Evolutionary conservation across 768 basidiomycete species (phyloP), one percentile per base, ranked within the genome.

Genomic region (Termitomyces sp.): DNA sequence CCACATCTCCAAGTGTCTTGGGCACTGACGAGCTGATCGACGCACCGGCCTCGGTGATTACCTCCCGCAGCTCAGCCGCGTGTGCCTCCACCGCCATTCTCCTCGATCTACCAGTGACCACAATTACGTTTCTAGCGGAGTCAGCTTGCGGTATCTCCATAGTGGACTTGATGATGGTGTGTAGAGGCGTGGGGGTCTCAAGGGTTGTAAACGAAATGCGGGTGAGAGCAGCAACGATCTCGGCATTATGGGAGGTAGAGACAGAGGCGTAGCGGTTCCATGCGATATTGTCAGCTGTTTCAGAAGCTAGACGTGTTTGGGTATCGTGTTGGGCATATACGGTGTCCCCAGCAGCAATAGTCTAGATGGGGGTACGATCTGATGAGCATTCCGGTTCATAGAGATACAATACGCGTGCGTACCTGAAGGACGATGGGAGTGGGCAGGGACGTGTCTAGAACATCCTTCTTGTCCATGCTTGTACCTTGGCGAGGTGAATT

Each of bases 221-320:
- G 18, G 54, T 44, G 16, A 51, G 76, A 16, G 88, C 83, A 0
- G 63, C 45, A 10, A 65, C 54, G 33, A 75, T 56, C 15, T 56
- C 64, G 5, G 70, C 54, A 39, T 70, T 63, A 47, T 64, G 71
- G 25, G 57, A 18, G 33, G 60, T 43, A 7, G 65, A 62, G 0
- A 69, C 56, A 3, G 68, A 64, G 3, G 86, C 75, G 60, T 83
- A 89, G 35, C 79, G 80, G 2, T 79, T 73, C 92, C 94, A 95
- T n/a, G 83, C 63, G 25, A 94, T 59, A 63, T 86, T 84, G 65
- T 98, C 95, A 1, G 93, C 92, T 1, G 89, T 89, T 29, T 89
- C 83, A 0, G 91, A 95, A 3, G 81, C 82, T 5, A 97, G 70
- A 5, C 80, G 79, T 5, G 78, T 84, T 60, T 86, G 77, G 3